These are phyloP conservation scores for Aspergillus fischeri DNA, from an alignment of 2,329 filamentous ascomycete genomes.

Conservation along the genomic window DNA sequence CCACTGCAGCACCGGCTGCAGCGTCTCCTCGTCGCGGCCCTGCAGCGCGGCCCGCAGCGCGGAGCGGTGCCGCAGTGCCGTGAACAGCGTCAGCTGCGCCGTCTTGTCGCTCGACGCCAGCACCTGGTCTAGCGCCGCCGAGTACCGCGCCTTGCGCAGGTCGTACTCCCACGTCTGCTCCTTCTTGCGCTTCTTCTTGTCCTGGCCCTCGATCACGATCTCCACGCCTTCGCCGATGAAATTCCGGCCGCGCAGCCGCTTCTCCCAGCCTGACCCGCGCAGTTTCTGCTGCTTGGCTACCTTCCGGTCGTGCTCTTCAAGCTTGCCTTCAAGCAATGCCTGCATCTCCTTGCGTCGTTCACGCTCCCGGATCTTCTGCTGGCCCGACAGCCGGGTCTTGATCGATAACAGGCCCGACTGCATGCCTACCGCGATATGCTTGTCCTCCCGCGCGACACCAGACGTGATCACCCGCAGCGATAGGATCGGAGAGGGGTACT, in stretches of 20 bases:
- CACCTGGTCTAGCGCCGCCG: conserved; percentile 72
- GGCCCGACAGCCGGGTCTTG: conserved; percentile 78
- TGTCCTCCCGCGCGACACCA: conserved; percentile 70
- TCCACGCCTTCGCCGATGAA: conserved; percentile 80
- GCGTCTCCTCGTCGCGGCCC: conserved; percentile 72
- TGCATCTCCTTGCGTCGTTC: conserved; percentile 83
- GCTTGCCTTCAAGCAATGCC: conserved; percentile 69
- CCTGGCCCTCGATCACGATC: conserved; percentile 73
- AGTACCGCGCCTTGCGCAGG: conserved; percentile 73
- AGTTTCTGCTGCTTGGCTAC: conserved; percentile 66
- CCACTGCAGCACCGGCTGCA: conserved; percentile 82
- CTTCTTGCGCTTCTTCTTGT: conserved; percentile 59
- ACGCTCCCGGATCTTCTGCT: conserved; percentile 70
- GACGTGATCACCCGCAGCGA: conserved; percentile 72
- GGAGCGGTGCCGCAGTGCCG: conserved; percentile 80
- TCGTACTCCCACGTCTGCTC: conserved; percentile 75
- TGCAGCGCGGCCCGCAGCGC: conserved; percentile 77
- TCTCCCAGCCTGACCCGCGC: conserved; percentile 57
- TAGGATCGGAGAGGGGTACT: conserved; percentile 88
- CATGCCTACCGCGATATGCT: conserved; percentile 92
- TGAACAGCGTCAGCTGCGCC: conserved; percentile 70
- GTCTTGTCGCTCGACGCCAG: conserved; percentile 59
- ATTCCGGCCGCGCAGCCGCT: conserved; percentile 65
- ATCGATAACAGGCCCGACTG: conserved; percentile 88
- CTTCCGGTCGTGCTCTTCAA: conserved; percentile 72